Evolutionary conservation across 768 basidiomycete genomes (phyloP).

Genomic region (Termitomyces sp.): DNA sequence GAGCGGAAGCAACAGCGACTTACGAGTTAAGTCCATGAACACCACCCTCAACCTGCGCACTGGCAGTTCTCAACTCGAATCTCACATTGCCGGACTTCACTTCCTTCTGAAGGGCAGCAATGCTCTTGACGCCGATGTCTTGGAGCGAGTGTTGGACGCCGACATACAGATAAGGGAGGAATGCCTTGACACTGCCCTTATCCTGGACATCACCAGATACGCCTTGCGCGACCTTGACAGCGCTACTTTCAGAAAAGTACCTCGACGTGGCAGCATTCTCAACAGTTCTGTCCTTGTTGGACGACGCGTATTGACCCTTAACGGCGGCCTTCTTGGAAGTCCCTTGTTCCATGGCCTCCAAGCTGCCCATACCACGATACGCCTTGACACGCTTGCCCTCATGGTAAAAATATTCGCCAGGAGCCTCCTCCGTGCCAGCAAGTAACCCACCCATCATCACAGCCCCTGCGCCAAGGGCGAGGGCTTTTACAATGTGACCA

Average conservation of each 20-base stretch:
- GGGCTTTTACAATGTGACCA: slow-evolving; percentile 96
- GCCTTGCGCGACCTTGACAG: slow-evolving; percentile 95
- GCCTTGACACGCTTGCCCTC: slow-evolving; percentile 99
- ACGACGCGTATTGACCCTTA: slow-evolving; percentile 41
- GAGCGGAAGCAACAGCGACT: slow-evolving; percentile 29
- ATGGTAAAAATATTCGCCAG: slow-evolving; percentile 99
- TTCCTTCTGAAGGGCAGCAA: slow-evolving; percentile 60
- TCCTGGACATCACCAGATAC: slow-evolving; percentile 97
- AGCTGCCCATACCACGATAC: slow-evolving; percentile 96
- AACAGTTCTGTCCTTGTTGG: slow-evolving; percentile 41
- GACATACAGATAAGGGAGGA: slow-evolving; percentile 78
- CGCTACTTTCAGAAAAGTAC: slow-evolving; percentile 90
- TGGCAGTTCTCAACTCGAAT: slow-evolving; percentile 92
- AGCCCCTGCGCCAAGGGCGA: slow-evolving; percentile 88
- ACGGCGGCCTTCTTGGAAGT: slow-evolving; percentile 34
- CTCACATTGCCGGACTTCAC: slow-evolving; percentile 66
- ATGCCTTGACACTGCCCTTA: slow-evolving; percentile 91
- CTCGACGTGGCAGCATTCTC: slow-evolving; percentile 96
- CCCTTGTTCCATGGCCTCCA: slow-evolving; percentile 89
- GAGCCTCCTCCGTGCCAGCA: slow-evolving; percentile 95
- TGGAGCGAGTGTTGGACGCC: slow-evolving; percentile 93
- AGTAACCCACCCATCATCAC: slow-evolving; percentile 99
- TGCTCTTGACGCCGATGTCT: slow-evolving; percentile 77
- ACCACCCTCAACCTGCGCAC: slow-evolving; percentile 93
- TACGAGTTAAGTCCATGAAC: slow-evolving; percentile 95